Base-by-base conservation (phyloP, 129 eudicot genomes). In the Flaveria sonorensis region DNA sequence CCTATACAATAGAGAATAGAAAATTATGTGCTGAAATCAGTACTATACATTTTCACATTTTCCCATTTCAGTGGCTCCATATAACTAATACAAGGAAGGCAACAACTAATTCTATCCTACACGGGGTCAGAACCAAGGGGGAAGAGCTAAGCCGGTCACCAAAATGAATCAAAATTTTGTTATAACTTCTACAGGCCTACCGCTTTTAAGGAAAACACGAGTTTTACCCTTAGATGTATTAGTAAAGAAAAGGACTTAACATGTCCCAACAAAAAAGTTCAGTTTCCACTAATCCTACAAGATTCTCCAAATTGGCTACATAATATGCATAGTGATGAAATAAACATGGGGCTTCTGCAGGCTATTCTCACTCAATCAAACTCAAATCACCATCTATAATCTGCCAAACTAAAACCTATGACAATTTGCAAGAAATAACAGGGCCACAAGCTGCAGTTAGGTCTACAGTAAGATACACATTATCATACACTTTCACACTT, bases 1-100 rank as follows among this genome's bases (percentile, higher is more conserved):
- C 91, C 96, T 92, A 68, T 62, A 65, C 59, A 75, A 24, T 21
- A 81, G 15, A 72, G 18, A 78, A 62, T 32, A 59, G 11, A 81
- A 45, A 3, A 48, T 14, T 14, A 28, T 39, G 39, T 12, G 19
- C 7, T 67, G 11, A 32, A 52, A 40, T 12, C 7, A 28, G 5
- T 7, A 23, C 3, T 8, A 6, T 30, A 30, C 36, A 30, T 30
- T 30, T 19, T 52, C 47, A 52, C 28, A 42, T 46, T 12, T 15
- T 21, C 8, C 8, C 53, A 19, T 42, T 24, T 15, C 15, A 67
- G 47, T 8, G 1, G 2, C 47, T 43, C 47, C 47, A 42, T n/a
- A 4, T 10, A 11, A 36, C 19, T 1, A 65, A 7, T 32, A 4
- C 53, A 39, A 45, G 14, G 30, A 56, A 56, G 14, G 26, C 13